phyloP scores from a whole-genome alignment of 2,329 filamentous ascomycete genomes.

The Diaporthe longicolla region DNA sequence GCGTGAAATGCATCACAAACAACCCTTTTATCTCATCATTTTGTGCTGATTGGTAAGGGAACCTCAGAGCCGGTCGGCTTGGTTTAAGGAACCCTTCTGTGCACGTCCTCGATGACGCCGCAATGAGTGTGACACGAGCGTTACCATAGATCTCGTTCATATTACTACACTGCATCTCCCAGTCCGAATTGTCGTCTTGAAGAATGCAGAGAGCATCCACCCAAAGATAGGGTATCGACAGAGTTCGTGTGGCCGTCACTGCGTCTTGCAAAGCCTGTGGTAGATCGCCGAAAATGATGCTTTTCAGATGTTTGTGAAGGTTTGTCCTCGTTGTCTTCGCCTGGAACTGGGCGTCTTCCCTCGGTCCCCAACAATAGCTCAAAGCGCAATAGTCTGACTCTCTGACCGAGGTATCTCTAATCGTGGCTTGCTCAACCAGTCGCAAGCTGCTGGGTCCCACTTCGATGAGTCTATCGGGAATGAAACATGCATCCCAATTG shows the following conservation, averaged over 20 bases:
- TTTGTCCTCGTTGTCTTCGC: neutral
- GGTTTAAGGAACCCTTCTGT: neutral
- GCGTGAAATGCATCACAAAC: neutral
- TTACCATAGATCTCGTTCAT: constrained; percentile 15
- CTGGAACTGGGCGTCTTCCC: neutral
- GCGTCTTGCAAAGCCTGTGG: neutral
- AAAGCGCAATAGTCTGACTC: neutral
- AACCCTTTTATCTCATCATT: neutral
- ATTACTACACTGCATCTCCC: neutral
- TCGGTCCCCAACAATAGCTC: constrained; percentile 25
- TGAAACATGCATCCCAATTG: neutral
- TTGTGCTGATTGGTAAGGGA: neutral
- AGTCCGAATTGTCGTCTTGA: constrained; percentile 1
- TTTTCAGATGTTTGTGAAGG: neutral
- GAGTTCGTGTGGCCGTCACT: neutral
- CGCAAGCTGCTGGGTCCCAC: neutral
- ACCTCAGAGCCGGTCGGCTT: neutral
- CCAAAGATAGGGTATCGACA: constrained; percentile 24
- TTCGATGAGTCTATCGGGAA: neutral
- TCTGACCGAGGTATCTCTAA: fast-evolving
- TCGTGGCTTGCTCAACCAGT: neutral
- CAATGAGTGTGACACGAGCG: neutral
- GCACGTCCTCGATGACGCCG: constrained; percentile 18
- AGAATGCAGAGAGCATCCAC: constrained; percentile 21
- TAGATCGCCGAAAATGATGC: neutral